Evolutionary conservation across 768 basidiomycete species (phyloP).

Genomic region (Amanita pseudoporphyria): DNA sequence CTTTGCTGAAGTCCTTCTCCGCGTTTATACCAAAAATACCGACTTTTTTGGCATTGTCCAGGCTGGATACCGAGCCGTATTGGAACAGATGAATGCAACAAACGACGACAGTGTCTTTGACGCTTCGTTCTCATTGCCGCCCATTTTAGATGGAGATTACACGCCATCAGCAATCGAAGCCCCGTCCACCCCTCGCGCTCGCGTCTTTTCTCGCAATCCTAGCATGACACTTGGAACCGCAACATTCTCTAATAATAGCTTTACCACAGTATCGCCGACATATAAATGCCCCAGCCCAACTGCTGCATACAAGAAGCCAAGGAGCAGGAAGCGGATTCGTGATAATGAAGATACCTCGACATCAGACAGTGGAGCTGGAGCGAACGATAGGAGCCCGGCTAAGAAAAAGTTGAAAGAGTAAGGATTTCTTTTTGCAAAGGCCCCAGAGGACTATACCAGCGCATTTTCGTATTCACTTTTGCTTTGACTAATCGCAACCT

Average conservation of each 20-base stretch:
- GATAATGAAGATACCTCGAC: conserved; percentile 1
- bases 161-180: conserved; percentile 28
- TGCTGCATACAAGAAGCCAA: conserved; percentile 5
- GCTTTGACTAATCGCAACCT: not conserved
- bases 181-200: conserved; percentile 31
- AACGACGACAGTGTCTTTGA: conserved; percentile 7
- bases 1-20: conserved; percentile 64
- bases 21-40: conserved; percentile 61
- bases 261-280: conserved; percentile 33
- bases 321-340: conserved; percentile 3
- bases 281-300: conserved; percentile 26
- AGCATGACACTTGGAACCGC: conserved; percentile 10
- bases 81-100: conserved; percentile 20
- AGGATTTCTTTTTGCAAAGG: not conserved
- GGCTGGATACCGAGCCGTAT: conserved; percentile 46
- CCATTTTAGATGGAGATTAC: conserved; percentile 3
- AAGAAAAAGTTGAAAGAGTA: conserved; percentile 8
- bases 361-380: not conserved
- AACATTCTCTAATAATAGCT: conserved; percentile 31
- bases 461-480: not conserved
- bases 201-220: conserved; percentile 15
- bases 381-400: not conserved
- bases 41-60: conserved; percentile 55
- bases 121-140: not conserved
- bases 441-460: not conserved